These are phyloP conservation scores for Fusarium xyrophilum DNA, from an alignment of 2,329 filamentous ascomycete genomes.

Conservation along the genomic window DNA sequence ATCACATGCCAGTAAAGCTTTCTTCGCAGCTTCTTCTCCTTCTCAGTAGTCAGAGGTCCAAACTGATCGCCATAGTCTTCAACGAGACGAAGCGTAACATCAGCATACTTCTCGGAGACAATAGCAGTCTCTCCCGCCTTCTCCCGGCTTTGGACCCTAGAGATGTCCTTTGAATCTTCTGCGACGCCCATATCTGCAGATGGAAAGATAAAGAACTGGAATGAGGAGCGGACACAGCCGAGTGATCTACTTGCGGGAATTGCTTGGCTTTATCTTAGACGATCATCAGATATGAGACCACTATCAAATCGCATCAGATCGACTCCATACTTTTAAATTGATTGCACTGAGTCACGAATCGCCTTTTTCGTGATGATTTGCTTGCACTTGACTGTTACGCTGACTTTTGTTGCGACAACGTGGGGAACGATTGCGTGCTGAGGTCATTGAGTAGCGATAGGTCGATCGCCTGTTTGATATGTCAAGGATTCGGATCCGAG, in stretches of 20 bases:
- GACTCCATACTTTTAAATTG: not conserved
- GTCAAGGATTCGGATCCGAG: not conserved
- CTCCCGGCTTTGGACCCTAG: not conserved
- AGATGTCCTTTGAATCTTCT: constrained; percentile 1
- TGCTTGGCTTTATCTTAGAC: not conserved
- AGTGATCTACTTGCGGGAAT: not conserved
- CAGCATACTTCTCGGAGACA: constrained; percentile 2
- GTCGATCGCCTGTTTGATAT: not conserved
- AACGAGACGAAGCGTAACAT: not conserved
- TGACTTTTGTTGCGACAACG: constrained; percentile 16
- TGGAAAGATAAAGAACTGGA: not conserved
- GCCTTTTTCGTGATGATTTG: not conserved
- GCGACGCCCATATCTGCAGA: not conserved
- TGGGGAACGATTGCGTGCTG: constrained; percentile 29
- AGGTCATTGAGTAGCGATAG: constrained; percentile 1
- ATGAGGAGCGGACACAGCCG: not conserved
- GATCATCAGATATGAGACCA: not conserved
- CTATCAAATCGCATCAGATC: constrained; percentile 3
- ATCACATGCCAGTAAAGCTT: constrained; percentile 7
- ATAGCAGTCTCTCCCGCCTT: constrained; percentile 2
- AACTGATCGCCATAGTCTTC: constrained; percentile 1
- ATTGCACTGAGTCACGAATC: not conserved
- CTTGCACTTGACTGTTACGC: not conserved
- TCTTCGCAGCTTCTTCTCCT: constrained; percentile 4
- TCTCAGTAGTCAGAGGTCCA: not conserved